Evolutionary conservation across 75 land plant species (phyloP).

Genomic region (Chamaecyparis obtusa): DNA sequence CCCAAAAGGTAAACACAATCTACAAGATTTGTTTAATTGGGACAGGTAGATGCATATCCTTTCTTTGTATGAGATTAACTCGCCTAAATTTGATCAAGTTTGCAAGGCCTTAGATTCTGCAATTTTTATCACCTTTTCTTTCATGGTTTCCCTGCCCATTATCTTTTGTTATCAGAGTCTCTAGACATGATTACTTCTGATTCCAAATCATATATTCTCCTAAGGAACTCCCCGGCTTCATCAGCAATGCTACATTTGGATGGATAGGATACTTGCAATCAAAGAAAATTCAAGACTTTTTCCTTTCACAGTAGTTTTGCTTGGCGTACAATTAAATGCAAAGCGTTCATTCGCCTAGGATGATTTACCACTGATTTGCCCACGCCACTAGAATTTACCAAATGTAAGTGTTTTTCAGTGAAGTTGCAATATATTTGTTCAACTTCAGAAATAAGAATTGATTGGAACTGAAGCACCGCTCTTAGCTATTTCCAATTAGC

Average conservation of each 20-base stretch:
- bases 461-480: not conserved
- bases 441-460: not conserved
- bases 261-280: too few species aligned
- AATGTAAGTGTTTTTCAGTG: not conserved
- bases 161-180: not conserved
- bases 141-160: not conserved
- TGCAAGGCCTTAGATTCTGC: not conserved
- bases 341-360: not conserved
- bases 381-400: not conserved
- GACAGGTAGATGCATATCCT: not conserved
- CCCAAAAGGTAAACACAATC: slow-evolving; percentile 10
- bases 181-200: not conserved
- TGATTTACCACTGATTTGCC: not conserved
- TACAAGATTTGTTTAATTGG: not conserved
- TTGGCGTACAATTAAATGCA: too few species aligned
- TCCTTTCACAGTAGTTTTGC: too few species aligned
- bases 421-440: not conserved
- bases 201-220: not conserved
- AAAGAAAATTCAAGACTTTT: too few species aligned
- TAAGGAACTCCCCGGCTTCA: not conserved
- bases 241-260: too few species aligned
- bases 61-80: not conserved
- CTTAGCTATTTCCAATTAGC: not conserved
- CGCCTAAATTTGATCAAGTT: not conserved
- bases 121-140: not conserved